phyloP scores from a whole-genome alignment of 805 yeast species.

The Kuraishia borneana region DNA sequence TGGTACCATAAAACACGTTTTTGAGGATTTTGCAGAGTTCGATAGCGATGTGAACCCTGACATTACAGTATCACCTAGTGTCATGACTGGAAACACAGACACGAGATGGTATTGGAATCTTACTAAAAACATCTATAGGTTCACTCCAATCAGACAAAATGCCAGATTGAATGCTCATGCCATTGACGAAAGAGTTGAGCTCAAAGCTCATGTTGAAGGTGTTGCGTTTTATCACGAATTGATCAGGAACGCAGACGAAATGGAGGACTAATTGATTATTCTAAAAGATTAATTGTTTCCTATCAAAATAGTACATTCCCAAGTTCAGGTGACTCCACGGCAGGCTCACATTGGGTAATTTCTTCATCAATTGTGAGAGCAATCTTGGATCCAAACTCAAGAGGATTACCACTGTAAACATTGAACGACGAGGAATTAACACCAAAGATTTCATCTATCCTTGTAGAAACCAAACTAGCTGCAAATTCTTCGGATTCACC shows the following conservation, averaged over 20 bases:
- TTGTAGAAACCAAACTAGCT: too few species aligned
- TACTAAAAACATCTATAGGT: slow-evolving; percentile 46
- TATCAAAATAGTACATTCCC: too few species aligned
- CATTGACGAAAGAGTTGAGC: slow-evolving; percentile 5
- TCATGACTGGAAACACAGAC: slow-evolving; percentile 56
- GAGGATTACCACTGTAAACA: too few species aligned
- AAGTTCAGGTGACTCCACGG: too few species aligned
- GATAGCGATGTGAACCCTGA: slow-evolving; percentile 36
- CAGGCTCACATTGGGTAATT: too few species aligned
- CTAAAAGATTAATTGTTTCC: too few species aligned
- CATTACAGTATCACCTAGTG: slow-evolving; percentile 41
- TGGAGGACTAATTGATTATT: too few species aligned
- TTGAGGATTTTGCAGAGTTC: slow-evolving; percentile 27
- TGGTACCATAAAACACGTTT: slow-evolving; percentile 32
- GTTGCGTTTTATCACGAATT: slow-evolving; percentile 5
- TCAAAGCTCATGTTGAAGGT: slow-evolving; percentile 5
- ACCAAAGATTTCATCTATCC: too few species aligned
- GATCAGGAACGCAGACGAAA: slow-evolving; percentile 24
- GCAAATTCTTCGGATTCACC: too few species aligned
- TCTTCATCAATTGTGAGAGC: too few species aligned
- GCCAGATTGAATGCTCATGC: slow-evolving; percentile 4
- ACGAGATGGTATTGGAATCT: slow-evolving; percentile 50
- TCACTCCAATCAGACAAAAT: slow-evolving; percentile 20
- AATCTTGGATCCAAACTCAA: too few species aligned
- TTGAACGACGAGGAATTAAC: too few species aligned